Evolutionary conservation across 345 rosid species (phyloP), one percentile per base, ranked within the genome.

Genomic region (Diplotaxis tenuifolia): DNA sequence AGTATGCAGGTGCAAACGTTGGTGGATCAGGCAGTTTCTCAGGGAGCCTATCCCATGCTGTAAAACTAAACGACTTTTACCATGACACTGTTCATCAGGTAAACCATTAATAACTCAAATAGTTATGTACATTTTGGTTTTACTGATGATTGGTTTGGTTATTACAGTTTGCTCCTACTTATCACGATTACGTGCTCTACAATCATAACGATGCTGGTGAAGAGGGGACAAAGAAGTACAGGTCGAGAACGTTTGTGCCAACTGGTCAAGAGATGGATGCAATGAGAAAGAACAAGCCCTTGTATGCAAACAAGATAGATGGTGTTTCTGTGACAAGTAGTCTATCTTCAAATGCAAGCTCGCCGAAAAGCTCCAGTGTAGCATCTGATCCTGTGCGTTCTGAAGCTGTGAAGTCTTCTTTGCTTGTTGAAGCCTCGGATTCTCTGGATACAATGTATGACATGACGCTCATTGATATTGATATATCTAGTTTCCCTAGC

Each of bases 11-110:
- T 70, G 98, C 99, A 61, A 92, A 92, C 82, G 83, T 92, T 55
- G 91, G 93, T 34, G 87, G 88, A 22, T 66, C 95, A 38, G 81
- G 82, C 75, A 90, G 85, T 82, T 89, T 96, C 15, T 83, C 96
- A 3, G 84, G 83, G 72, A 96, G 97, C 82, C 86, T 96, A 12
- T 84, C 89, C 14, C 99, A 96, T 85, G 99, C 99, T 73, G 78
- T 96, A 60, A 92, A 87, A 82, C 84, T 96, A 68, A 96, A 89
- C 72, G 99, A 96, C 84, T 87, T 96, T 36, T 96, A 96, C 77
- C 98, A 96, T 71, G 99, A 96, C 71, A 96, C 98, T 34, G 95
- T 96, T 82, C 99, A 96, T 77, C 99, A 95, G 89, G 99, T 92
- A 73, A 59, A 38, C 21, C 19, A 14, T 2, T 40, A 16, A 6